phyloP scores from a whole-genome alignment of 352 stramenopile genomes.

The Globisporangium alternatum region DNA sequence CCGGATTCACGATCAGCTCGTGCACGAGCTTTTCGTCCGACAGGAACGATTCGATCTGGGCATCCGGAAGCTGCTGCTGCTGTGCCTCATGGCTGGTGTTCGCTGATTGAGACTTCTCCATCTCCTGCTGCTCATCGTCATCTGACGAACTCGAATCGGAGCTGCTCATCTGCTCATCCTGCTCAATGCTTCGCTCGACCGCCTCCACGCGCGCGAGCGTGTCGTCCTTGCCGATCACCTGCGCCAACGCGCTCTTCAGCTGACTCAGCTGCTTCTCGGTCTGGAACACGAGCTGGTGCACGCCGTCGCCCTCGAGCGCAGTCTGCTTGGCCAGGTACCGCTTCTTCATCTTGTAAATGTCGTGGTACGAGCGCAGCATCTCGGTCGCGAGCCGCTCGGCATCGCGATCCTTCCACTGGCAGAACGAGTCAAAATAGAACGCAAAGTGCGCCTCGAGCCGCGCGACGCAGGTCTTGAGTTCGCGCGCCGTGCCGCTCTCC shows the following conservation, averaged over 20 bases:
- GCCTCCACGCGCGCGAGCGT: conserved; percentile 29
- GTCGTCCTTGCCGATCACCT: conserved; percentile 49
- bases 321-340: conserved; percentile 39
- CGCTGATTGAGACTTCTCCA: neutral
- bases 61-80: conserved; percentile 10
- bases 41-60: conserved; percentile 45
- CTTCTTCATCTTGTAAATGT: conserved; percentile 41
- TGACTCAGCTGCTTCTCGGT: conserved; percentile 62
- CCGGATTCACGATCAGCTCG: conserved; percentile 70
- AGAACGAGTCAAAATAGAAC: conserved; percentile 71
- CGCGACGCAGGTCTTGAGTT: conserved; percentile 40
- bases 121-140: conserved; percentile 22
- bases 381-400: conserved; percentile 49
- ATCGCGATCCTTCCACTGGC: conserved; percentile 56
- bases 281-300: conserved; percentile 51
- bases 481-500: conserved; percentile 27
- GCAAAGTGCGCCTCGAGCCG: conserved; percentile 51
- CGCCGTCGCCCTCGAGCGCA: conserved; percentile 38
- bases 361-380: conserved; percentile 51
- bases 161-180: conserved; percentile 24
- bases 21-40: conserved; percentile 60
- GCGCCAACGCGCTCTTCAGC: conserved; percentile 46
- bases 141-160: conserved; percentile 11
- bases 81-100: neutral
- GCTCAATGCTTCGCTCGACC: conserved; percentile 31